Evolutionary conservation across 164 flowering plant genomes (phyloP).

Genomic region (Akebia trifoliata): DNA sequence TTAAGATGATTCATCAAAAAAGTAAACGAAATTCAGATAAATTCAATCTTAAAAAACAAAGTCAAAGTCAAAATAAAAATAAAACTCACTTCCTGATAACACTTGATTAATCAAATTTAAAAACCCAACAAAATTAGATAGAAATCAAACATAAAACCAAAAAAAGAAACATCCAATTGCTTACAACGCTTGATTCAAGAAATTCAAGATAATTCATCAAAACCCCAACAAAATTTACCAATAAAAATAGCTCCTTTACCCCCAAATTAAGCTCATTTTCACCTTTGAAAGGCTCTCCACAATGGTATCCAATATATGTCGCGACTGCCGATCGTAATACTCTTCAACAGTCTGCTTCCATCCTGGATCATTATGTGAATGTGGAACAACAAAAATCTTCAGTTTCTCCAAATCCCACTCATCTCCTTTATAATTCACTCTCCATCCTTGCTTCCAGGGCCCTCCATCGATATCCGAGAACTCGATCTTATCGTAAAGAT

Average conservation of each 20-base stretch:
- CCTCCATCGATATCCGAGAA: constrained; percentile 84
- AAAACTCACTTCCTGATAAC: background rate
- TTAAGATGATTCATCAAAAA: no score
- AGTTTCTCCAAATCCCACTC: constrained; percentile 90
- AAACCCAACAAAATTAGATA: no score
- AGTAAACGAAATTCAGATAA: no score
- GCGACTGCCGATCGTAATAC: constrained; percentile 73
- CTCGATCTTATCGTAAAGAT: constrained; percentile 79
- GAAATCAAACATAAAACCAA: no score
- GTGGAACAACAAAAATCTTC: constrained; percentile 97
- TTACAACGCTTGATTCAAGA: background rate
- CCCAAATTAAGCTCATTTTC: background rate
- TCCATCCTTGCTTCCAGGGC: constrained; percentile 97
- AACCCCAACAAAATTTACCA: background rate
- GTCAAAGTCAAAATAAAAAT: background rate
- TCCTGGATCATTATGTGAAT: constrained; percentile 99
- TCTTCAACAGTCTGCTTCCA: constrained; percentile 98
- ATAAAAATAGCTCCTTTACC: background rate
- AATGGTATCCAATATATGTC: constrained; percentile 83
- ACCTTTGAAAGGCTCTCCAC: constrained; percentile 87
- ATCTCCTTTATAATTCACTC: constrained; percentile 59
- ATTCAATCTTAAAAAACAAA: no score
- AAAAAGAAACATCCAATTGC: no score
- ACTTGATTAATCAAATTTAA: background rate
- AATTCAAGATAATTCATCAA: constrained; percentile 6